Base-by-base conservation (phyloP, 768 basidiomycete species). In the Termitomyces sp. region DNA sequence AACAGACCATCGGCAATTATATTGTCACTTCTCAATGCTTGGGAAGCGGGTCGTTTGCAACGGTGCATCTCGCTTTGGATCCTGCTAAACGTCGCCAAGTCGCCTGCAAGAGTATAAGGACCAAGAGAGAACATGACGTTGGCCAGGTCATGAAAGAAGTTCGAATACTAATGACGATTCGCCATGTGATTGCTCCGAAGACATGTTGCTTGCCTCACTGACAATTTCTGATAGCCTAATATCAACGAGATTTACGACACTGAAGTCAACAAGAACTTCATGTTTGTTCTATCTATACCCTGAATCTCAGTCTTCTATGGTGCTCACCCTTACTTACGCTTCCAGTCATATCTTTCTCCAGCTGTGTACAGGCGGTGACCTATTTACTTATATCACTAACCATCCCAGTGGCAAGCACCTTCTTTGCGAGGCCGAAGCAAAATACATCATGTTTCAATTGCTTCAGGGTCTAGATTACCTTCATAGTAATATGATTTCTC, bases 311-410 rank as follows among this genome's bases (percentile, higher is more conserved):
- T n/a, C 30, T 26, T 35, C 17, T 26, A 40, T 40, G 17, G 26
- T 43, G 11, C 35, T 44, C 19, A 31, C 19, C 1, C 30, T 17
- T 40, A 23, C 23, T 33, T 56, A 15, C 12, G 54, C 51, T 23
- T 60, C 3, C 53, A 89, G 86, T 30, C 86, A 91, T 67, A 89
- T 93, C 43, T 91, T 93, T 70, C 82, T 93, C 35, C 86, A 93
- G 68, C 75, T 93, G 8, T 91, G 88, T 63, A 91, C 90, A 0
- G 90, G 91, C 10, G 91, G 90, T 23, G 91, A 93, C 64, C 78
- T 93, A n/a, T 92, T 92, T 68, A 89, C 88, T 3, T 91, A 92
- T 68, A 87, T 93, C 60, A 83, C 82, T 15, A 83, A 77, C 54
- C 78, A 83, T 57, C 71, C 78, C 17, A 78, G 79, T 26, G 73